Conservation (phyloP, 352 stramenopile species). For the Phytophthora megakarya region DNA sequence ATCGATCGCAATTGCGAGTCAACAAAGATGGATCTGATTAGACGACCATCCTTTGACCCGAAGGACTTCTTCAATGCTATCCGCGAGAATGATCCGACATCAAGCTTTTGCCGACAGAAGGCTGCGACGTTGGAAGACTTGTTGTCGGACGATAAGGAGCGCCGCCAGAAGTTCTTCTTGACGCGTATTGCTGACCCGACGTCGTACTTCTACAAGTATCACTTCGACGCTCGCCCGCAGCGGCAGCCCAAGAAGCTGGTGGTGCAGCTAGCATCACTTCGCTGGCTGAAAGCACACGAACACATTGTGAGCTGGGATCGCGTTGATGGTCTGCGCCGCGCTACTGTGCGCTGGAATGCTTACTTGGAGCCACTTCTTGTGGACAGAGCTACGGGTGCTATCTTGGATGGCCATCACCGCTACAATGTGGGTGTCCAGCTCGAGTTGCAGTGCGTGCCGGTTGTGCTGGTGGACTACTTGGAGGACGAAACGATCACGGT, state of each 20-base stretch:
- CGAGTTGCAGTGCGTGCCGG: slow-evolving; percentile 64
- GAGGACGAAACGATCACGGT: slow-evolving; percentile 84
- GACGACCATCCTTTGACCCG: slow-evolving; percentile 58
- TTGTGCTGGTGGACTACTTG: slow-evolving; percentile 86
- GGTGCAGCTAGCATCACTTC: slow-evolving; percentile 62
- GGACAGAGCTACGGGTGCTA: slow-evolving; percentile 70
- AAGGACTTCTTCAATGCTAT: slow-evolving; percentile 84
- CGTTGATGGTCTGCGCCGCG: slow-evolving; percentile 78
- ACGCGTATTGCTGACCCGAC: slow-evolving; percentile 87
- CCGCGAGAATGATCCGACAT: slow-evolving; percentile 80
- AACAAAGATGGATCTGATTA: slow-evolving; percentile 77
- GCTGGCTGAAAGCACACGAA: slow-evolving; percentile 85
- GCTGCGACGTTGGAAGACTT: slow-evolving; percentile 81
- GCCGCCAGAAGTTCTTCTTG: slow-evolving; percentile 81
- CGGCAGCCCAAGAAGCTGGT: slow-evolving; percentile 66
- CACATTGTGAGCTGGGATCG: slow-evolving; percentile 87
- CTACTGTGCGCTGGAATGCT: slow-evolving; percentile 77
- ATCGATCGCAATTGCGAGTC: slow-evolving; percentile 51
- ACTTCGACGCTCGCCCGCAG: slow-evolving; percentile 71
- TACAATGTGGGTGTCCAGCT: slow-evolving; percentile 83
- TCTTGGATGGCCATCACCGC: slow-evolving; percentile 85
- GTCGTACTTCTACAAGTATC: slow-evolving; percentile 92
- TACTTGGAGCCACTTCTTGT: slow-evolving; percentile 88
- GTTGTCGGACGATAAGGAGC: slow-evolving; percentile 60
- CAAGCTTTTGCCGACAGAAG: slow-evolving; percentile 80